Base-by-base conservation (phyloP, 345 rosid genomes). In the Populus pruinosa region DNA sequence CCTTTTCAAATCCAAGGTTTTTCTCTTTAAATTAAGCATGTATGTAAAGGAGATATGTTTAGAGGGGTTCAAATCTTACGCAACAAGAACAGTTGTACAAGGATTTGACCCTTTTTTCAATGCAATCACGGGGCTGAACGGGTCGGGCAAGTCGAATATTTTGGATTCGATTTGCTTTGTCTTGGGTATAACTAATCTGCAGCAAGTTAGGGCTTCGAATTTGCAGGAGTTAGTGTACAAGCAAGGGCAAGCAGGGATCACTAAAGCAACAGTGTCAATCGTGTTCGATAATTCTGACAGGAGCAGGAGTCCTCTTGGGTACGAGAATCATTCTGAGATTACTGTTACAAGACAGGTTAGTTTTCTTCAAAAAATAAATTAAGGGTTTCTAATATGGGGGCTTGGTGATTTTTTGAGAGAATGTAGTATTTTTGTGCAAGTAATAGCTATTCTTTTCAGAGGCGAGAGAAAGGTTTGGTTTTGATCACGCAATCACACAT, bases 221-320 rank as follows among this genome's bases (percentile, higher is more conserved):
- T 92, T 96, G 21, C 99, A 96, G 82, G 99, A 96, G 91, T 93
- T 94, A 53, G 99, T 96, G 8, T 96, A 96, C 87, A 96, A 96
- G 90, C 99, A 96, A 87, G 99, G 99, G 1, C 99, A 96, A 83
- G 99, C 99, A 59, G 99, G 99, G 64, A 92, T 96, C 36, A 94
- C 99, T 11, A 96, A 92, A 67, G 97, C 98, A 9, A 96, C 99
- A 0, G 99, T 96, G 2, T 94, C 97, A 1, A 83, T 96, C 38
- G 88, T 93, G 47, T 96, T 96, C 13, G 97, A 94, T 75, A 96
- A 96, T 47, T 90, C 97, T n/a, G 89, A 96, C 64, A 75, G 94
- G 85, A 77, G 80, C 63, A 74, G 92, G 33, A 94, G 99, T 53
- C 99, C 98, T 16, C 94, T 96, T 13, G 97, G 99, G 1, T 92